These are phyloP conservation scores for Xylaria sp. DNA, from an alignment of 2,329 filamentous ascomycete species.

Conservation along the genomic window DNA sequence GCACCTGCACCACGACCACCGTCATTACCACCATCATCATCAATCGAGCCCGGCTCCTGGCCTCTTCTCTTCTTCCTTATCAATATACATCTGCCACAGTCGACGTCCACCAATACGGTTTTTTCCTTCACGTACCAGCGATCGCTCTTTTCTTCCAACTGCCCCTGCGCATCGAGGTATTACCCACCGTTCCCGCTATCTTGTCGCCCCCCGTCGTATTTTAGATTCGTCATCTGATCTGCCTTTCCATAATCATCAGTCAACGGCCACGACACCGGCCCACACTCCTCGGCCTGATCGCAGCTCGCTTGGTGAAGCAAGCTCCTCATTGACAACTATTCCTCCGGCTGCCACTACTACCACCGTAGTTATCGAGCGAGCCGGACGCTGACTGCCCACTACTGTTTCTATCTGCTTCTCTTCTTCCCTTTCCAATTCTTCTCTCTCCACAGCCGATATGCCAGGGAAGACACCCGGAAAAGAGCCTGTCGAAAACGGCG, in stretches of 20 bases:
- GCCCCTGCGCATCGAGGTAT: slow-evolving; percentile 19
- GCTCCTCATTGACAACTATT: slow-evolving; percentile 29
- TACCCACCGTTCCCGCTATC: slow-evolving; percentile 20
- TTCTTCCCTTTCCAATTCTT: slow-evolving; percentile 17
- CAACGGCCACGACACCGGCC: slow-evolving; percentile 25
- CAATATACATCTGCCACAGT: slow-evolving; percentile 26
- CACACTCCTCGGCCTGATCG: slow-evolving; percentile 41
- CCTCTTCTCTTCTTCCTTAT: slow-evolving; percentile 15
- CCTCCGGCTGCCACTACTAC: slow-evolving; percentile 16
- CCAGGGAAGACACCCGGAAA: slow-evolving; percentile 79
- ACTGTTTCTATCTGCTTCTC: slow-evolving; percentile 22
- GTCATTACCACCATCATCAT: slow-evolving; percentile 30
- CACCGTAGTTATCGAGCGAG: slow-evolving; percentile 39
- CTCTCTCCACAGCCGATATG: slow-evolving; percentile 59
- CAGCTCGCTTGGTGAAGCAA: slow-evolving; percentile 43
- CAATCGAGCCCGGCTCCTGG: slow-evolving; percentile 22
- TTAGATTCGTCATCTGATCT: slow-evolving; percentile 41
- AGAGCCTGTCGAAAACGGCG: slow-evolving; percentile 74
- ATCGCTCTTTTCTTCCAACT: slow-evolving; percentile 6
- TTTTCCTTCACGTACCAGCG: slow-evolving; percentile 7
- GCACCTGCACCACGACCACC: slow-evolving; percentile 11
- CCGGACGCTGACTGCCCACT: slow-evolving; percentile 32
- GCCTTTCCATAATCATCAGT: slow-evolving; percentile 25
- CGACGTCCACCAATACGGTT: slow-evolving; percentile 1
- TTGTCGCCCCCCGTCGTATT: slow-evolving; percentile 39